Evolutionary conservation across 805 yeast genomes (phyloP), one percentile per base, ranked within the genome.

Genomic region (Wickerhamiella domercqiae): DNA sequence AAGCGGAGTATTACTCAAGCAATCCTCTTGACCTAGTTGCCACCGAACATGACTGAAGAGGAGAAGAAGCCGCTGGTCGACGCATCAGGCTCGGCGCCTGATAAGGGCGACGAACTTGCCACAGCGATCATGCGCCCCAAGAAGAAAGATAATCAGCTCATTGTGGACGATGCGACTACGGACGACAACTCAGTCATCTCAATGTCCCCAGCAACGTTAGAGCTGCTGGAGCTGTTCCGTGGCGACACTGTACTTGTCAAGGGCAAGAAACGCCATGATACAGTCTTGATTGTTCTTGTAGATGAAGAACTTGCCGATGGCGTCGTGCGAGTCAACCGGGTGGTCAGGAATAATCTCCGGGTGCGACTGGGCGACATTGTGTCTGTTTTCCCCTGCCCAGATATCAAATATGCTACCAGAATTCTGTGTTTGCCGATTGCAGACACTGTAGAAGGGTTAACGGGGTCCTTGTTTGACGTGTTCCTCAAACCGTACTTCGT

Each of bases 241-340:
- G 99, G 99, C 51, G 99, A 90, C 57, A 90, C 97, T 25, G 97
- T 90, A 16, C 67, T 84, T 43, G 94, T 90, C 49, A 87, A 86
- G 64, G 99, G 99, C 54, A 90, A 90, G 68, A 90, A 83, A 73
- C 76, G 98, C 66, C 86, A 79, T 60, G 98, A 90, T 55, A 90
- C 99, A 18, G 97, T 90, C 13, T 70, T 90, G 59, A 82, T 90
- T 59, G 99, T 87, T 25, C 68, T 90, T 50, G 84, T 93, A 26
- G 97, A 90, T 57, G 98, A 90, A 56, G 97, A 87, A 53, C 73
- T 90, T 64, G 94, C 82, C 52, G 94, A 86, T 55, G 97, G 97
- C 41, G 78, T 82, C 39, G 90, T 93, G 50, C 70, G 97, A 59
- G 66, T 90, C 56, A 90, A 90, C 67, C 76, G 99, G 57, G 90